Percentiles rank a stretch among this genome's conserved stretches.
These are phyloP conservation scores for Fusarium euwallaceae DNA, from an alignment of 2,329 filamentous ascomycete genomes.

Conservation along the genomic window DNA sequence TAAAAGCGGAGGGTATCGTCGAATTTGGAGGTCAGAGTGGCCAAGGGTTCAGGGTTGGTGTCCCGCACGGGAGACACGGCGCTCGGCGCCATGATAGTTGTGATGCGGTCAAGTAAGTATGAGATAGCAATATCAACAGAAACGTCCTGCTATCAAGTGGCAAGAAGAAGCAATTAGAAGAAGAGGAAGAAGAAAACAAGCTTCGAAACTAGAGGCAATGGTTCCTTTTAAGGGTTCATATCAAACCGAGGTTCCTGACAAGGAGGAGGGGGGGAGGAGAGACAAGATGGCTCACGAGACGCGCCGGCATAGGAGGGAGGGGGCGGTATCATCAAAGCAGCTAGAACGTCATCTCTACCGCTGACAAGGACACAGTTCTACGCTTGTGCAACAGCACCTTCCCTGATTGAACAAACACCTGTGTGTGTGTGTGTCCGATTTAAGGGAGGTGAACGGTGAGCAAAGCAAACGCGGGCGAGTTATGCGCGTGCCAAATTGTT, in stretches of 20 bases:
- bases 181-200: not conserved
- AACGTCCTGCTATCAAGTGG: not conserved
- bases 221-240: slow-evolving; percentile 33
- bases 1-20: slow-evolving; percentile 93
- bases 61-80: slow-evolving; percentile 65
- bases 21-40: slow-evolving; percentile 77
- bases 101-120: not conserved
- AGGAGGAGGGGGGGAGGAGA: not conserved
- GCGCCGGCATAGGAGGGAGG: slow-evolving; percentile 30
- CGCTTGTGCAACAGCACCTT: slow-evolving; percentile 33
- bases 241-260: slow-evolving; percentile 36
- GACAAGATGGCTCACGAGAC: slow-evolving; percentile 32
- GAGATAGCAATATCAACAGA: not conserved
- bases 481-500: not conserved
- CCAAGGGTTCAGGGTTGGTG: slow-evolving; percentile 50
- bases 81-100: slow-evolving; percentile 65
- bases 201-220: slow-evolving; percentile 9
- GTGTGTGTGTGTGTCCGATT: not conserved
- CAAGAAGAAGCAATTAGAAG: not conserved
- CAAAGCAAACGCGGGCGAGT: slow-evolving; percentile 31
- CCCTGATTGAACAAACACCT: slow-evolving; percentile 20
- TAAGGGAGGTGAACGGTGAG: slow-evolving; percentile 13
- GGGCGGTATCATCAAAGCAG: slow-evolving; percentile 21
- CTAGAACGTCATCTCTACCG: slow-evolving; percentile 32
- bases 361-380: slow-evolving; percentile 14